A percentile compares a stretch with the other conserved stretches of the same genome.
phyloP scores from a whole-genome alignment of 345 rosid genomes.

The Pistacia atlantica region DNA sequence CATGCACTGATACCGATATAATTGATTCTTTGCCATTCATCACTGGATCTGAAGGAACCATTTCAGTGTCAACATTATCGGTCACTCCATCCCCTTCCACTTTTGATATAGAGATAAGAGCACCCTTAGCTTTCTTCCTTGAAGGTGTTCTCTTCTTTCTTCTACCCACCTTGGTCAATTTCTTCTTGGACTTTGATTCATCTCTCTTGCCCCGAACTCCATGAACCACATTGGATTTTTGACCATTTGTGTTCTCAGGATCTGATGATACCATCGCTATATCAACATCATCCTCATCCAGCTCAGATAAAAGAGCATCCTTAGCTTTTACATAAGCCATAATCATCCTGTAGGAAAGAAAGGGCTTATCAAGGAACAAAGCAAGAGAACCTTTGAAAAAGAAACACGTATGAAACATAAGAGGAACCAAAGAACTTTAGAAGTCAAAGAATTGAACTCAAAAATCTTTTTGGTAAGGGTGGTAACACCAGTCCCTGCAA shows the following conservation, averaged over 20 bases:
- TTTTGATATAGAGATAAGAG: background rate
- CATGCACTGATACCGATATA: background rate
- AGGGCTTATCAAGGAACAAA: too few species aligned
- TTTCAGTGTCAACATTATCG: background rate
- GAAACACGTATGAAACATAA: too few species aligned
- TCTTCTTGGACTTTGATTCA: background rate
- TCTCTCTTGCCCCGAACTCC: background rate
- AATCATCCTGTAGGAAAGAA: too few species aligned
- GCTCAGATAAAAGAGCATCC: too few species aligned
- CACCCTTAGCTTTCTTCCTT: background rate
- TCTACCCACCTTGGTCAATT: conserved; percentile 8
- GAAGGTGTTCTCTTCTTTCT: conserved; percentile 14
- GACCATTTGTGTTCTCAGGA: background rate
- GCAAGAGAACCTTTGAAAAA: too few species aligned
- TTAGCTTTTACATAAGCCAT: too few species aligned
- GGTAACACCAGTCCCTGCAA: too few species aligned
- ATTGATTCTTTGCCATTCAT: background rate
- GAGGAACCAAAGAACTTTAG: too few species aligned
- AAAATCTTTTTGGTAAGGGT: too few species aligned
- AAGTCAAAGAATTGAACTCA: too few species aligned
- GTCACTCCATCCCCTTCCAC: background rate
- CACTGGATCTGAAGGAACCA: background rate
- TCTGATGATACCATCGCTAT: background rate
- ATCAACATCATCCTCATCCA: background rate
- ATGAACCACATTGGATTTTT: background rate